A percentile compares a stretch with the other conserved stretches of the same genome.
These are phyloP conservation scores for Uncinocarpus reesii DNA, from an alignment of 2,329 filamentous ascomycete genomes.

Conservation along the genomic window DNA sequence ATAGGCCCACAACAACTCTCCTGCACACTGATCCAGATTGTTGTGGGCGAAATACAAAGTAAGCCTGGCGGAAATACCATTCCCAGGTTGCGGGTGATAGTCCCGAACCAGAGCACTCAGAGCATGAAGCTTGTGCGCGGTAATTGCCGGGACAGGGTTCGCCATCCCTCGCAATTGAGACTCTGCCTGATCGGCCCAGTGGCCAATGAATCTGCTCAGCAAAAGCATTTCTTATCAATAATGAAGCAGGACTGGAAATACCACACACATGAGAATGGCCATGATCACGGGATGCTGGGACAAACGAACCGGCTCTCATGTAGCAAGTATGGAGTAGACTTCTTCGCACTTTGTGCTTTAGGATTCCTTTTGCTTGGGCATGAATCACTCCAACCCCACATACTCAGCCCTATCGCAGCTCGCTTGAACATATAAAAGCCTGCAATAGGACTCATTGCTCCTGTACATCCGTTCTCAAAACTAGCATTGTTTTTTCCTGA, in stretches of 20 bases:
- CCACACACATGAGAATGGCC: neutral
- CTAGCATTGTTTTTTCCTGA: neutral
- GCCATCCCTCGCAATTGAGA: neutral
- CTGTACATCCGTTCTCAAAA: neutral
- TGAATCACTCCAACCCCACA: conserved; percentile 3
- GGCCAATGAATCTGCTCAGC: conserved; percentile 9
- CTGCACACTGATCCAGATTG: too few species aligned
- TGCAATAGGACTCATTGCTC: neutral
- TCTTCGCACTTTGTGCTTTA: neutral
- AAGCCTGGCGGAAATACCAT: too few species aligned
- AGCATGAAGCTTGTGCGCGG: neutral
- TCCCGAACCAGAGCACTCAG: neutral
- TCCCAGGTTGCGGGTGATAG: neutral
- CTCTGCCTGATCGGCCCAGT: neutral
- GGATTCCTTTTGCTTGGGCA: conserved; percentile 4
- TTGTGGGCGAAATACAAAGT: too few species aligned
- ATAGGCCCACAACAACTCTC: too few species aligned
- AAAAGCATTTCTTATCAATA: neutral
- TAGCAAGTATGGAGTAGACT: neutral
- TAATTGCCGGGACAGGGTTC: neutral
- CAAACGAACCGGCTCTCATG: neutral
- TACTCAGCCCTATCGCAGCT: conserved; percentile 12
- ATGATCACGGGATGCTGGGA: conserved; percentile 8
- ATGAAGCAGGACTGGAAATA: conserved; percentile 1
- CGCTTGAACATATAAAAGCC: neutral